Conservation (phyloP, 2,329 filamentous ascomycete genomes). For the Graphilbum ipis-grandicollis region DNA sequence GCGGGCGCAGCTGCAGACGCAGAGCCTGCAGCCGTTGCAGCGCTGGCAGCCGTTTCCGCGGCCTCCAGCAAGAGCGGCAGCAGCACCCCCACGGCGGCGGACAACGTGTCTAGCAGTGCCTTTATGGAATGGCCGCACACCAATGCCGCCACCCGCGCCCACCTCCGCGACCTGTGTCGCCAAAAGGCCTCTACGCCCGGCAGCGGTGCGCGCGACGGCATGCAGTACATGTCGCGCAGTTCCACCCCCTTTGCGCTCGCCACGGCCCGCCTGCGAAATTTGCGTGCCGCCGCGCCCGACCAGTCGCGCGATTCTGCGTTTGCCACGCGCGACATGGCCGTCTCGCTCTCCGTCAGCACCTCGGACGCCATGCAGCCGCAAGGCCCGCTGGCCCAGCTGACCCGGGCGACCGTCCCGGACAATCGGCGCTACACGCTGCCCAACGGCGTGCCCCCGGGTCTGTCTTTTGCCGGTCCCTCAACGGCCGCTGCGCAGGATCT, state of each 20-base stretch:
- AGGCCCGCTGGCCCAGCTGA: conserved; percentile 42
- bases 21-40: too few species aligned
- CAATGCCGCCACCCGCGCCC: conserved; percentile 41
- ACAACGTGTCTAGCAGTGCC: conserved; percentile 21
- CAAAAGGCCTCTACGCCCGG: conserved; percentile 27
- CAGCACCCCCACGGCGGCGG: conserved; percentile 31
- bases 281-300: neutral
- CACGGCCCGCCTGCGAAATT: conserved; percentile 4
- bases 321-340: conserved; percentile 41
- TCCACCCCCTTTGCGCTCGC: conserved; percentile 37
- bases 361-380: conserved; percentile 47
- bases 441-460: too few species aligned
- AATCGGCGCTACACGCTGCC: too few species aligned
- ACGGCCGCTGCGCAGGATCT: neutral
- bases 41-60: conserved; percentile 1
- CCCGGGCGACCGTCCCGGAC: conserved; percentile 16
- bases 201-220: conserved; percentile 21
- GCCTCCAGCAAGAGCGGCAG: conserved; percentile 29
- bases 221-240: conserved; percentile 31
- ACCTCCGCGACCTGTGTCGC: conserved; percentile 46
- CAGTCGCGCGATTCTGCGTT: conserved; percentile 26
- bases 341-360: conserved; percentile 46
- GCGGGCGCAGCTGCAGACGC: neutral
- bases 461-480: neutral
- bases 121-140: conserved; percentile 49